Conservation (phyloP, 202 grass and related monocot genomes). For the Carex arenaria region DNA sequence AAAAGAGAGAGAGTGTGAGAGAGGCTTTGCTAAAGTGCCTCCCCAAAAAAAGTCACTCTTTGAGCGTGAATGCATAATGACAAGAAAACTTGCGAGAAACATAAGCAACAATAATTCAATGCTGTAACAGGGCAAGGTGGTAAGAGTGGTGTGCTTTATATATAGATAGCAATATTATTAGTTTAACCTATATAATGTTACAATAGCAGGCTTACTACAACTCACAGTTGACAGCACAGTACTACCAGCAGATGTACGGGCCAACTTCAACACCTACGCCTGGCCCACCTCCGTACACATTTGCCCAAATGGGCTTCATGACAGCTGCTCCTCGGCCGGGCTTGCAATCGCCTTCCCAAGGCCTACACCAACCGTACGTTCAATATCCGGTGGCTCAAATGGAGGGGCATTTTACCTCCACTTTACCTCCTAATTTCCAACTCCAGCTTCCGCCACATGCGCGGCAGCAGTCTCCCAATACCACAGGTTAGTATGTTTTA, state of each 20-base stretch:
- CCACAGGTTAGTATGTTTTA: slow-evolving; percentile 34
- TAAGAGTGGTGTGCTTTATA: background rate
- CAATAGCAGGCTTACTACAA: slow-evolving; percentile 54
- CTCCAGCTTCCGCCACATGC: slow-evolving; percentile 69
- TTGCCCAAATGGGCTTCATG: slow-evolving; percentile 45
- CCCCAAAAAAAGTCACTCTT: background rate
- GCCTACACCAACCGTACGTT: slow-evolving; percentile 25
- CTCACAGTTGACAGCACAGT: slow-evolving; percentile 51
- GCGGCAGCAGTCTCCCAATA: slow-evolving; percentile 30
- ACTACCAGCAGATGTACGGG: slow-evolving; percentile 63
- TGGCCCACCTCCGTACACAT: slow-evolving; percentile 40
- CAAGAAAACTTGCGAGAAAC: background rate
- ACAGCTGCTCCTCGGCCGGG: slow-evolving; percentile 33
- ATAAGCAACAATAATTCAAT: background rate
- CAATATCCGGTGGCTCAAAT: slow-evolving; percentile 32
- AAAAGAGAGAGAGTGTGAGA: background rate
- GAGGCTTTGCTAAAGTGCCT: background rate
- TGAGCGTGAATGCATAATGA: background rate
- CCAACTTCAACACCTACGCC: slow-evolving; percentile 41
- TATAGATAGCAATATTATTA: background rate
- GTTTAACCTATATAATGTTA: background rate
- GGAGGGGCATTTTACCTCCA: slow-evolving; percentile 45
- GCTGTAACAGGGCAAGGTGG: background rate
- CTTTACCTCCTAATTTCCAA: slow-evolving; percentile 53
- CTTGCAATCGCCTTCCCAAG: slow-evolving; percentile 42